phyloP scores from a whole-genome alignment of 2,329 filamentous ascomycete species.

The Paecilomyces formosus region DNA sequence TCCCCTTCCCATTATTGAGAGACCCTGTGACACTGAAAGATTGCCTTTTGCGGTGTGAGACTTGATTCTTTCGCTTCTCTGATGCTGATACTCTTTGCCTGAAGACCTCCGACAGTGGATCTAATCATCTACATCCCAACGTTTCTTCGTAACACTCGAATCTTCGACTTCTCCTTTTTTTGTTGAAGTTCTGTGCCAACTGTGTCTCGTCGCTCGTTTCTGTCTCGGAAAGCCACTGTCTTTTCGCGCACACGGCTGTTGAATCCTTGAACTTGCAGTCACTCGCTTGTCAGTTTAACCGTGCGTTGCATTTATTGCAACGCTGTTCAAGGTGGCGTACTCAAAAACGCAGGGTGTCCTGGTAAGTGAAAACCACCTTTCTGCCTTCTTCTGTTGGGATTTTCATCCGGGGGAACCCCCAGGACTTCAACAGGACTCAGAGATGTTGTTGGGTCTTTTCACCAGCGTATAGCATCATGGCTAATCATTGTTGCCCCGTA shows the following conservation, averaged over 20 bases:
- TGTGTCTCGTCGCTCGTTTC: conserved; percentile 35
- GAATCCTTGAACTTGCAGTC: conserved; percentile 35
- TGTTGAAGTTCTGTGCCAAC: conserved; percentile 23
- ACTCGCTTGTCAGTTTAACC: conserved; percentile 39
- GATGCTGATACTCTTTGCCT: not conserved
- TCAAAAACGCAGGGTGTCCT: conserved; percentile 39
- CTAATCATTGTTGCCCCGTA: conserved; percentile 9
- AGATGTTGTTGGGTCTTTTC: not conserved
- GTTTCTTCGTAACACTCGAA: conserved; percentile 21
- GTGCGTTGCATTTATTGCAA: conserved; percentile 38
- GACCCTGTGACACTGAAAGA: conserved; percentile 8
- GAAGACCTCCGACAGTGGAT: conserved; percentile 6
- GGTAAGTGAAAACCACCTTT: conserved; percentile 26
- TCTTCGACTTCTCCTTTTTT: conserved; percentile 17
- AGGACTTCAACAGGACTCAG: not conserved
- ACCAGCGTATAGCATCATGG: not conserved
- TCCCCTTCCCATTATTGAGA: not conserved
- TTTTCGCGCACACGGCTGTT: conserved; percentile 31
- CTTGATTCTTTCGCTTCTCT: not conserved
- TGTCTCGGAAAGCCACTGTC: conserved; percentile 32
- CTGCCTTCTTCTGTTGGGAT: not conserved
- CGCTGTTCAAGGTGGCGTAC: conserved; percentile 44
- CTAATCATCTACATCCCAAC: not conserved
- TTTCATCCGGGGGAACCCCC: not conserved
- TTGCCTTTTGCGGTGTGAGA: not conserved